Base-by-base conservation (phyloP, 805 yeast species). In the Ogataea siamensis region DNA sequence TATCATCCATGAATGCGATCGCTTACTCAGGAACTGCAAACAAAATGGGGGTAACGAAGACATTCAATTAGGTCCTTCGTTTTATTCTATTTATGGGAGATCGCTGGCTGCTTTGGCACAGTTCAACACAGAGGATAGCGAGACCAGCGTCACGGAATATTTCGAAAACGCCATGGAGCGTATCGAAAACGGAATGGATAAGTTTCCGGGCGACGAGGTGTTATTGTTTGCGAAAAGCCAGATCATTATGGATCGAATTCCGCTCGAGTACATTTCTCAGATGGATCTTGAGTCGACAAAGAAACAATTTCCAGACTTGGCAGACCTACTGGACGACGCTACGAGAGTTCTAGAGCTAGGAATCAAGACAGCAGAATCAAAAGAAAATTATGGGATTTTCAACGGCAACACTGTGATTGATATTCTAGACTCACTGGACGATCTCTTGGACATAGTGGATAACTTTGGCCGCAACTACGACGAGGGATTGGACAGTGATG, bases 1-100 rank as follows among this genome's bases (percentile, higher is more conserved):
- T 16, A 72, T 89, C 4, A 74, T 91, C n/a, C 96, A 89, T 52
- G 97, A 91, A 57, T 84, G 95, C 64, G 96, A 91, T 54, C 65
- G 94, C 34, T 58, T 87, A 22, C 67, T 88, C 47, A 69, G 89
- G 55, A 69, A 71, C 39, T 47, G 65, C 17, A 49, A 53, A 23
- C 45, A 58, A 3, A 53, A 58, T 30, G 56, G 54, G 25, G 44
- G 52, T 31, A 55, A 63, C 5, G 63, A 66, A 6, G 52, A 54
- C 15, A 34, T 49, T 24, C 25, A 31, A 36, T 40, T 74, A 18
- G 69, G 73, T 18, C 76, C 74, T 23, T 68, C 66, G 29, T 85
- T 88, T 57, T 83, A 85, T 54, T 66, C 82, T 5, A 75, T 84
- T 20, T 91, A 88, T 60, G 89, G 87, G 0, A 63, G 78, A 30